Evolutionary conservation across 768 basidiomycete genomes (phyloP).

Genomic region (Kwoniella heveanensis): DNA sequence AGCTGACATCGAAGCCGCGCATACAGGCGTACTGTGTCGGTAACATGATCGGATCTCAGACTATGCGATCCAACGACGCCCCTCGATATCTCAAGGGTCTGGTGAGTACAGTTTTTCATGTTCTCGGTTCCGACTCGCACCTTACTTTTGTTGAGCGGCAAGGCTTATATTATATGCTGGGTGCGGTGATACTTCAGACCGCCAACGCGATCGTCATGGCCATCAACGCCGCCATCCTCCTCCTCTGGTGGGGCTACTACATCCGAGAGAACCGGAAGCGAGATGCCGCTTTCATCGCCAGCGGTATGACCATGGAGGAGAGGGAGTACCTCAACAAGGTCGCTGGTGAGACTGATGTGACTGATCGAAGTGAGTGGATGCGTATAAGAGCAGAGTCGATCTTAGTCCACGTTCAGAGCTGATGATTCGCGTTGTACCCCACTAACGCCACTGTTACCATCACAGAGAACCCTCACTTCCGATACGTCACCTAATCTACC

Average conservation of each 20-base stretch:
- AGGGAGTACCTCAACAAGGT: conserved; percentile 28
- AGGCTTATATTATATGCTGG: too few relatives aligned
- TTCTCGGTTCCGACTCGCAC: too few relatives aligned
- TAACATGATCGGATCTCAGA: conserved; percentile 37
- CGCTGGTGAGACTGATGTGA: conserved; percentile 38
- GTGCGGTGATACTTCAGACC: conserved; percentile 16
- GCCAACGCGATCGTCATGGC: conserved; percentile 28
- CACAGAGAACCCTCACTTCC: conserved; percentile 29
- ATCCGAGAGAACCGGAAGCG: conserved; percentile 24
- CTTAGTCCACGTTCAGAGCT: too few relatives aligned
- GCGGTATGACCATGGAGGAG: conserved; percentile 31
- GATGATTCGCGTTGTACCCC: too few relatives aligned
- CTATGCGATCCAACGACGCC: conserved; percentile 60
- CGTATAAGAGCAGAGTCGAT: not conserved
- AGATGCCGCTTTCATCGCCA: conserved; percentile 22
- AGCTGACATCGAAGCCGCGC: too few relatives aligned
- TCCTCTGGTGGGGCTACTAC: conserved; percentile 30
- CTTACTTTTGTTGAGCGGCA: too few relatives aligned
- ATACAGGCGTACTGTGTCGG: conserved; percentile 25
- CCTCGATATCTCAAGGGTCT: conserved; percentile 79
- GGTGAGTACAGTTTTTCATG: not conserved
- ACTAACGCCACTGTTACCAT: not conserved
- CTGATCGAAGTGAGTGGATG: conserved; percentile 11
- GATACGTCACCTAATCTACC: conserved; percentile 15
- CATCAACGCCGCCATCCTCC: conserved; percentile 21